Evolutionary conservation across 2,329 filamentous ascomycete genomes (phyloP).

Genomic region (Phaeosphaeria sp.): DNA sequence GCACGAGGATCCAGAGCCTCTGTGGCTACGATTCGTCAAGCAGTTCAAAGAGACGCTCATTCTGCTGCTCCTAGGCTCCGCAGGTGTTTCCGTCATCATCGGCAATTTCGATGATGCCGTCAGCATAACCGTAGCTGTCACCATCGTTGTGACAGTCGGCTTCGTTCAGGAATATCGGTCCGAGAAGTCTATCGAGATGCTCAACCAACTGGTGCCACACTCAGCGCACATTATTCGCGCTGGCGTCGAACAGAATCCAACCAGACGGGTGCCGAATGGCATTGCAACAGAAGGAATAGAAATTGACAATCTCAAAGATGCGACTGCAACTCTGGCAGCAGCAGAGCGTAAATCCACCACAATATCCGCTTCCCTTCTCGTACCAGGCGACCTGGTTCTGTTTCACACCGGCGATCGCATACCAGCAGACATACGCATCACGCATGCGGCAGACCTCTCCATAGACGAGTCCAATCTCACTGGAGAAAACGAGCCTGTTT

Average conservation of each 20-base stretch:
- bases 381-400: constrained; percentile 89
- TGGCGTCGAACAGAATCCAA: constrained; percentile 30
- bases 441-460: constrained; percentile 83
- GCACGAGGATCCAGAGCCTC: constrained; percentile 88
- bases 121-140: constrained; percentile 94
- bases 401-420: constrained; percentile 97
- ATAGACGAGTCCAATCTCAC: constrained; percentile 98
- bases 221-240: constrained; percentile 89
- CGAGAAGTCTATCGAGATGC: constrained; percentile 93
- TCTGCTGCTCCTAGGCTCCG: constrained; percentile 86
- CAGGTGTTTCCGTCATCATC: constrained; percentile 84
- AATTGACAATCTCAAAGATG: constrained; percentile 57
- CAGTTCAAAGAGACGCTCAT: constrained; percentile 98
- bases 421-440: constrained; percentile 94
- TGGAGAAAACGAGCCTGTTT: constrained; percentile 92
- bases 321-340: constrained; percentile 66
- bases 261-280: constrained; percentile 26
- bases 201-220: constrained; percentile 93
- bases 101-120: constrained; percentile 94
- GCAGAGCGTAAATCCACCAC: constrained; percentile 79
- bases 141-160: constrained; percentile 93
- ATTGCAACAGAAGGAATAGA: constrained; percentile 49
- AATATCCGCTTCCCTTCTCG: constrained; percentile 84
- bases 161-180: constrained; percentile 98
- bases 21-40: constrained; percentile 94